Percentiles rank a stretch among this genome's conserved stretches.
phyloP scores from a whole-genome alignment of 352 stramenopile species.

The Halophytophthora batemanensis region DNA sequence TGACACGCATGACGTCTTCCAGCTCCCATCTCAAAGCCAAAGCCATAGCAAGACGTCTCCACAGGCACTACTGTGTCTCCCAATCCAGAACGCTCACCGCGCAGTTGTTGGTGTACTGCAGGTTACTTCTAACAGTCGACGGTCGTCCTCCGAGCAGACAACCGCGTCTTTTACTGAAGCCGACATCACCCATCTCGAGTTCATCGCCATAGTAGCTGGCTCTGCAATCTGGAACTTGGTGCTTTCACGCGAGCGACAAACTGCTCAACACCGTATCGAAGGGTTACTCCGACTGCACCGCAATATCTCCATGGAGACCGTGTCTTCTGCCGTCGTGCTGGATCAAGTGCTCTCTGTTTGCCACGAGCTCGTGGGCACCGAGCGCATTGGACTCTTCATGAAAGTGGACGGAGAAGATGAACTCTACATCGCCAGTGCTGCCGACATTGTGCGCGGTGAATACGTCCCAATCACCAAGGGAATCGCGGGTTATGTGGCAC shows the following conservation, averaged over 20 bases:
- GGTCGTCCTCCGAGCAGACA: slow-evolving; percentile 3
- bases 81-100: slow-evolving; percentile 63
- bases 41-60: slow-evolving; percentile 21
- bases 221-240: slow-evolving; percentile 71
- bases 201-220: slow-evolving; percentile 51
- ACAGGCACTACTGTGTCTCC: slow-evolving; percentile 55
- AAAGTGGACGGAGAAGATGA: slow-evolving; percentile 69
- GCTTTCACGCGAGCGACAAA: slow-evolving; percentile 57
- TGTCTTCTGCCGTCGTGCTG: slow-evolving; percentile 47
- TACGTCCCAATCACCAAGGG: slow-evolving; percentile 72
- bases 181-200: slow-evolving; percentile 50
- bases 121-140: slow-evolving; percentile 26
- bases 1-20: slow-evolving; percentile 57
- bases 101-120: slow-evolving; percentile 59
- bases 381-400: slow-evolving; percentile 68
- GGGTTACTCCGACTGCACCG: slow-evolving; percentile 63
- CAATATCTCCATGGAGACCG: slow-evolving; percentile 69
- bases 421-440: slow-evolving; percentile 58
- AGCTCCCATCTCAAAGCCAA: slow-evolving; percentile 34
- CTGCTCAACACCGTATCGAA: slow-evolving; percentile 66
- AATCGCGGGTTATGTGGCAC: slow-evolving; percentile 61
- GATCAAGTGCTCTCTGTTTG: slow-evolving; percentile 70
- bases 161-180: slow-evolving; percentile 35
- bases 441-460: slow-evolving; percentile 57
- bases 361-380: slow-evolving; percentile 61